Base-by-base conservation (phyloP, 1,284 basidiomycete genomes). In the Baeospora myosura region DNA sequence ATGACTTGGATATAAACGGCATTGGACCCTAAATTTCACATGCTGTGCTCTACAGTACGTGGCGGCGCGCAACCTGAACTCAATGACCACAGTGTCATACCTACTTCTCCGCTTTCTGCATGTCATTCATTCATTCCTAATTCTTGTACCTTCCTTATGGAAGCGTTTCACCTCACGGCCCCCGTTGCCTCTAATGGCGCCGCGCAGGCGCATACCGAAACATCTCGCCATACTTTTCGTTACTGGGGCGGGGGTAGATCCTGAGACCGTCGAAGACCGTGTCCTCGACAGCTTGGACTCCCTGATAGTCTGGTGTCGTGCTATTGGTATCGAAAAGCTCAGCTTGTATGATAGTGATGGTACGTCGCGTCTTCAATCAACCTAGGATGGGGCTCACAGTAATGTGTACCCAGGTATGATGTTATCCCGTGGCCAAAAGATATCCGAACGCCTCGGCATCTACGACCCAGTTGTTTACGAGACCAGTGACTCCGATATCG, bases 281-380 rank as follows among this genome's bases (percentile, higher is more conserved):
- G 55, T 84, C 38, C 55, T 75, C 12, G 64, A 74, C 49, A 76
- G 69, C 49, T 62, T 81, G n/a, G 59, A 72, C 41, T 64, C 64
- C 34, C 68, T 68, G 11, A 70, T 72, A 5, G 57, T 55, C 8
- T 88, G 82, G 79, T 86, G 80, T 61, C 69, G 65, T 43, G 55
- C 49, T 17, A 59, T 65, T 29, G 81, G 81, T 10, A 75, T 88
- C 41, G 57, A 62, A 45, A 69, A 68, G 38, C 62, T 88, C 38
- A 83, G 78, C 12, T 67, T 84, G 3, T 88, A 86, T 50, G 85
- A 88, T 55, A 67, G 72, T 45, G 61, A 74, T 47, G 85, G 86
- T 86, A 55, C 42, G 75, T 59, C 3, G 12, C 18, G 12, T 33
- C 7, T 34, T 20, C 4, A 4, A 34, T 11, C 8, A 4, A 34